Conservation (phyloP, 208 protist species). For the Willaertia magna region DNA sequence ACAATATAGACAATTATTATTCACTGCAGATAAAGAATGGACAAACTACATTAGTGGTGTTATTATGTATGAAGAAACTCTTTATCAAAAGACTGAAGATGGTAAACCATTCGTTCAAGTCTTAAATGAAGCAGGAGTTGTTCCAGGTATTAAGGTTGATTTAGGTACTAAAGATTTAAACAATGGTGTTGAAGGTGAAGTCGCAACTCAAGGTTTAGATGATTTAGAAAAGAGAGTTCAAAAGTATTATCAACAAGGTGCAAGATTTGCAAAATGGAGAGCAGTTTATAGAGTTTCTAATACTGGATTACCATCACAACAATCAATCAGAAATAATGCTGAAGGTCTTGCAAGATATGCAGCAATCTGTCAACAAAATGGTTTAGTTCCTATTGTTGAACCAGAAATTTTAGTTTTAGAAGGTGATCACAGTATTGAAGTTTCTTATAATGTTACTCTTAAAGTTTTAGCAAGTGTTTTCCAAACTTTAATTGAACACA, state of each 20-base stretch:
- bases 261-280: conserved; percentile 92
- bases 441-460: conserved; percentile 60
- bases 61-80: conserved; percentile 89
- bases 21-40: conserved; percentile 26
- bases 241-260: conserved; percentile 83
- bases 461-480: conserved; percentile 42
- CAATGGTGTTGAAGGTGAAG: conserved; percentile 35
- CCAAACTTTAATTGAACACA: conserved; percentile 68
- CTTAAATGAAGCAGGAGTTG: conserved; percentile 57
- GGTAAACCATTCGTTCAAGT: conserved; percentile 68
- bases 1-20: conserved; percentile 78
- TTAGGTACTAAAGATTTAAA: conserved; percentile 43
- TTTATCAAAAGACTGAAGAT: conserved; percentile 68
- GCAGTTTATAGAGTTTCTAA: conserved; percentile 77
- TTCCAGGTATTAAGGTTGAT: conserved; percentile 89
- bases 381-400: conserved; percentile 92
- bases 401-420: conserved; percentile 87
- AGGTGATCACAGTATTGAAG: conserved; percentile 75
- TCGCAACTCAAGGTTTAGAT: conserved; percentile 65
- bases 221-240: conserved; percentile 62
- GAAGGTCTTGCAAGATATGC: conserved; percentile 81
- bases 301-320: conserved; percentile 55
- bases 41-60: conserved; percentile 80
- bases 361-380: conserved; percentile 79
- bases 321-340: conserved; percentile 74